Evolutionary conservation across 257 asterid species (phyloP), one percentile per base, ranked within the genome.

Genomic region (Solanum gracilifrons): DNA sequence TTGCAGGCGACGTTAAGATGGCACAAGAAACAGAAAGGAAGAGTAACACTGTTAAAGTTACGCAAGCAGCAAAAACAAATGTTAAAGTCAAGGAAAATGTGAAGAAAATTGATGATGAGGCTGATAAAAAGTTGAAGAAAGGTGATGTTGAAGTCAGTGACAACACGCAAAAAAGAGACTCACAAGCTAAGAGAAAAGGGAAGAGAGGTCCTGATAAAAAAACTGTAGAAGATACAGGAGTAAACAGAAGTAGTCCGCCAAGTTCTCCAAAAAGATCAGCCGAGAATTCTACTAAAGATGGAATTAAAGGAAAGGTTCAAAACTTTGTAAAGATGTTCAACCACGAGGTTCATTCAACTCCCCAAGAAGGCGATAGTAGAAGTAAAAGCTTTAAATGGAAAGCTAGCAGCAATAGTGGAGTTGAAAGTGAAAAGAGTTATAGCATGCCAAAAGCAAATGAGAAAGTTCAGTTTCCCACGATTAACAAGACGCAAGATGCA

Each of bases 311-410:
- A 60, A 96, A 95, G 90, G 96, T 97, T 33, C 93, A 90, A 80
- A 96, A 95, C 46, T 95, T 95, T 85, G 99, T 93, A 58, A 94
- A 95, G 90, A 93, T 93, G 71, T 94, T 97, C 90, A 93, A 92
- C 87, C 94, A 91, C 16, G 98, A 93, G 86, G 76, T 86, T 79
- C 90, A 89, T 87, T 87, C 89, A 29, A 90, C 79, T 12, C 58
- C 89, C 35, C 90, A 92, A 87, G 92, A 91, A 71, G 86, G 83
- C 84, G 82, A 55, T 27, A 88, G 80, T 58, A 89, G 89, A 87
- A 93, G 89, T 74, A 91, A 72, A 64, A 93, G 93, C 91, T 87
- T 79, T 55, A 92, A 94, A 89, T 88, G 92, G 93, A 94, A 87
- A 85, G 86, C 83, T 35, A 80, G 74, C 32, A 82, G 46, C 85